Conservation (phyloP, 1,139 yeast genomes). For the Groenewaldozyma auringiensis region DNA sequence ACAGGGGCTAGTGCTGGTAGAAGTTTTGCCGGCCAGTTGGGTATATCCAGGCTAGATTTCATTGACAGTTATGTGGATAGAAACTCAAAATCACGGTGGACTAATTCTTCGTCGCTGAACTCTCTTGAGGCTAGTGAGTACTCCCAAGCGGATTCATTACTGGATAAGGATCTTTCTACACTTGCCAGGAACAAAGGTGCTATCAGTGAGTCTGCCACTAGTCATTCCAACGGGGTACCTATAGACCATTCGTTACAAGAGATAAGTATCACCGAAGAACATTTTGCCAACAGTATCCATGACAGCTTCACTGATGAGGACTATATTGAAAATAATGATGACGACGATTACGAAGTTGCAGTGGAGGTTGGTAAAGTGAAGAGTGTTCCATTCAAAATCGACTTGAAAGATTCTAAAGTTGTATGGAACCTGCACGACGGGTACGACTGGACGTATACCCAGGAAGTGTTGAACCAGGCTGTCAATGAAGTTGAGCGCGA, state of each 20-base stretch:
- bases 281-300: slow-evolving; percentile 32
- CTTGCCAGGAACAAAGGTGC: slow-evolving; percentile 1
- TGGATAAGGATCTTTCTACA: slow-evolving; percentile 28
- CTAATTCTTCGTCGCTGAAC: slow-evolving; percentile 15
- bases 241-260: slow-evolving; percentile 19
- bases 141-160: slow-evolving; percentile 27
- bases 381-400: slow-evolving; percentile 6
- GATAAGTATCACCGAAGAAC: slow-evolving; percentile 39
- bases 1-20: not conserved
- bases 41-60: slow-evolving; percentile 26
- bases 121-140: slow-evolving; percentile 10
- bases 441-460: slow-evolving; percentile 81
- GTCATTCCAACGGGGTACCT: not conserved
- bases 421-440: slow-evolving; percentile 73
- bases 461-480: slow-evolving; percentile 55
- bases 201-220: not conserved
- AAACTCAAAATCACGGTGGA: slow-evolving; percentile 18
- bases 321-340: slow-evolving; percentile 1
- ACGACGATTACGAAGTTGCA: not conserved
- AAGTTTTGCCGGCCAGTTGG: slow-evolving; percentile 15
- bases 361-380: not conserved
- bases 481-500: slow-evolving; percentile 53
- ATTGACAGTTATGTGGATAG: slow-evolving; percentile 36
- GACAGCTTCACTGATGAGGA: not conserved
- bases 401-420: slow-evolving; percentile 17